A percentile compares a stretch with the other conserved stretches of the same genome.
Evolutionary conservation across 345 rosid genomes (phyloP).

Genomic region (Dimocarpus longan): DNA sequence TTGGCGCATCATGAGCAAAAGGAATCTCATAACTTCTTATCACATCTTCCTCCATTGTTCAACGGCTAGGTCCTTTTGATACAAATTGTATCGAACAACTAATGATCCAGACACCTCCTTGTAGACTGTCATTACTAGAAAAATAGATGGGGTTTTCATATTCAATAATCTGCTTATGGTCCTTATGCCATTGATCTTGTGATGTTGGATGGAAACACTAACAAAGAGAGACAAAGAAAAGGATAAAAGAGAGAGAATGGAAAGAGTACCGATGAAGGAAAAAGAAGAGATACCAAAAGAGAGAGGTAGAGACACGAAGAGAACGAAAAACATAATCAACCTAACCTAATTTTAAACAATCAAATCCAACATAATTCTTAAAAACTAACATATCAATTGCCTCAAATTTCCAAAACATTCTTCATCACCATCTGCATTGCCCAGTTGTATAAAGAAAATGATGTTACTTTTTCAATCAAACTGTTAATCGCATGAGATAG

Average conservation of each 20-base stretch:
- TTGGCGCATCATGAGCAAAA: not conserved
- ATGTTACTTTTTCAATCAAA: slow-evolving; percentile 1
- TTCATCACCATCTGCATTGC: not conserved
- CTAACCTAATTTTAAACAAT: not conserved
- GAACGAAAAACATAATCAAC: not conserved
- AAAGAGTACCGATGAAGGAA: not conserved
- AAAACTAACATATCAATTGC: not conserved
- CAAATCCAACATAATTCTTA: not conserved
- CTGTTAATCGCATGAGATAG: not conserved
- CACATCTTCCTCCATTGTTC: not conserved
- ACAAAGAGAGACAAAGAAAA: not conserved
- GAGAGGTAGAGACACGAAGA: not conserved
- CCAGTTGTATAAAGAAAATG: slow-evolving; percentile 5
- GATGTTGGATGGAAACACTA: not conserved
- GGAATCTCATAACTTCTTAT: not conserved
- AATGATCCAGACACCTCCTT: not conserved
- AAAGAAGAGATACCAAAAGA: not conserved
- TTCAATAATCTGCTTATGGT: not conserved
- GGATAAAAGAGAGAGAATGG: not conserved
- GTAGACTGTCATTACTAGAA: not conserved
- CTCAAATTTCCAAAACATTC: not conserved
- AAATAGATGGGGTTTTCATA: no score
- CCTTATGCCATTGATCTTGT: not conserved
- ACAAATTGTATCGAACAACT: not conserved
- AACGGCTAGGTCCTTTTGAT: not conserved